Conservation (phyloP, 129 eudicot genomes). For the Ambrosia artemisiifolia region DNA sequence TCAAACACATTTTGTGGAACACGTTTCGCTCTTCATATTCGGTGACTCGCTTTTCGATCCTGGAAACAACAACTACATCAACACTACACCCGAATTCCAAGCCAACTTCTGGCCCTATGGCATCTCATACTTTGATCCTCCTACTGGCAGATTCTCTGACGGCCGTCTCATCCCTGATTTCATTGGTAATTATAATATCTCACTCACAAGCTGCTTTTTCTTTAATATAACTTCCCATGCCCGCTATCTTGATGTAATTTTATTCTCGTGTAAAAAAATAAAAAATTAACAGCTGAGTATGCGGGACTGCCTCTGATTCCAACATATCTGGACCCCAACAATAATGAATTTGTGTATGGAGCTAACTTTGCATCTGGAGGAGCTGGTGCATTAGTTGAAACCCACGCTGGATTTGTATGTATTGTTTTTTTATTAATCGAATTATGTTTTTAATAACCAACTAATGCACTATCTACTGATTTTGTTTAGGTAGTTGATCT, state of each 20-base stretch:
- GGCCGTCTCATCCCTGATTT: slow-evolving; percentile 67
- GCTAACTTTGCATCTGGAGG: slow-evolving; percentile 65
- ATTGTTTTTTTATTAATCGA: background rate
- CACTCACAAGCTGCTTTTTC: background rate
- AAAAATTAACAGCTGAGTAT: slow-evolving; percentile 33
- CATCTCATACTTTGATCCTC: slow-evolving; percentile 41
- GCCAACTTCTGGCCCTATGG: slow-evolving; percentile 58
- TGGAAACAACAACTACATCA: slow-evolving; percentile 54
- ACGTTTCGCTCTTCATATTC: slow-evolving; percentile 38
- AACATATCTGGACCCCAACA: slow-evolving; percentile 39
- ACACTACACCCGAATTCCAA: slow-evolving; percentile 36
- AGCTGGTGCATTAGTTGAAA: slow-evolving; percentile 49
- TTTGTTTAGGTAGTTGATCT: slow-evolving; percentile 33
- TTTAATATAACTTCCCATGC: background rate
- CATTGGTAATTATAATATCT: slow-evolving; percentile 22
- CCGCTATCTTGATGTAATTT: too few relatives aligned
- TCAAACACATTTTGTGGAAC: slow-evolving; percentile 1
- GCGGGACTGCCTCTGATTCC: slow-evolving; percentile 44
- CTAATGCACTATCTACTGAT: background rate
- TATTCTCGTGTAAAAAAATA: too few relatives aligned
- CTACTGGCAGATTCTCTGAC: slow-evolving; percentile 54
- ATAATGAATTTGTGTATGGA: slow-evolving; percentile 33
- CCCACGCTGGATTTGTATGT: slow-evolving; percentile 44
- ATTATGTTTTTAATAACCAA: background rate
- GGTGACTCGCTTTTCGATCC: slow-evolving; percentile 59